Evolutionary conservation across 306 rosid species (phyloP).

Genomic region (Cicer cuneatum): DNA sequence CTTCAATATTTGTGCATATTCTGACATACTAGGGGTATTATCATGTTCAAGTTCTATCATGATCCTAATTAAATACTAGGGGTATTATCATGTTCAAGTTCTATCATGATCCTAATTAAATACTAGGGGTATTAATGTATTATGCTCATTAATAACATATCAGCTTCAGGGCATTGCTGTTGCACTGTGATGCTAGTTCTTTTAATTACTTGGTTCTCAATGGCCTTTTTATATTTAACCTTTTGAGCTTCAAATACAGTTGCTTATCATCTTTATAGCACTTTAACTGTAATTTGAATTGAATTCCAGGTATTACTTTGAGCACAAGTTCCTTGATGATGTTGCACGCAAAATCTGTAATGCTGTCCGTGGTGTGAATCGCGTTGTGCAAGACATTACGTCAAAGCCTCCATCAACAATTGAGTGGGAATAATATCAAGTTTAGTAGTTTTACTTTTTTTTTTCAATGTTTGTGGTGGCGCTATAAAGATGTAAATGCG

Average conservation of each 20-base stretch:
- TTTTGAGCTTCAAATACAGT: slow-evolving; percentile 3
- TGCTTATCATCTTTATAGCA: slow-evolving; percentile 9
- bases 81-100: not conserved
- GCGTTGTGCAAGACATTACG: slow-evolving; percentile 86
- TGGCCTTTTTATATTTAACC: slow-evolving; percentile 10
- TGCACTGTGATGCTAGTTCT: slow-evolving; percentile 31
- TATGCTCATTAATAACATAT: not conserved
- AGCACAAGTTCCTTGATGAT: slow-evolving; percentile 78
- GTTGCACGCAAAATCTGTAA: slow-evolving; percentile 89
- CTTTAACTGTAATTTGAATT: slow-evolving; percentile 27
- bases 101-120: slow-evolving; percentile 2
- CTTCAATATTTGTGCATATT: not conserved
- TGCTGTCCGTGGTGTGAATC: slow-evolving; percentile 85
- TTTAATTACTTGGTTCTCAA: not conserved
- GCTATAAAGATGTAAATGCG: slow-evolving; percentile 40
- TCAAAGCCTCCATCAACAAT: slow-evolving; percentile 99
- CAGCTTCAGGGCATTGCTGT: slow-evolving; percentile 28
- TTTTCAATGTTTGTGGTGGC: slow-evolving; percentile 11
- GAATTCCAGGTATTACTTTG: slow-evolving; percentile 80
- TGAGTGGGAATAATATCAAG: slow-evolving; percentile 76
- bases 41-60: not conserved
- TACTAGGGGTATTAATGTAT: not conserved
- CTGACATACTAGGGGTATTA: not conserved
- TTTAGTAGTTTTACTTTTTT: not conserved
- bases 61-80: slow-evolving; percentile 3